These are phyloP conservation scores for Pholiota adiposa DNA, from an alignment of 1,284 basidiomycete species.

Conservation along the genomic window DNA sequence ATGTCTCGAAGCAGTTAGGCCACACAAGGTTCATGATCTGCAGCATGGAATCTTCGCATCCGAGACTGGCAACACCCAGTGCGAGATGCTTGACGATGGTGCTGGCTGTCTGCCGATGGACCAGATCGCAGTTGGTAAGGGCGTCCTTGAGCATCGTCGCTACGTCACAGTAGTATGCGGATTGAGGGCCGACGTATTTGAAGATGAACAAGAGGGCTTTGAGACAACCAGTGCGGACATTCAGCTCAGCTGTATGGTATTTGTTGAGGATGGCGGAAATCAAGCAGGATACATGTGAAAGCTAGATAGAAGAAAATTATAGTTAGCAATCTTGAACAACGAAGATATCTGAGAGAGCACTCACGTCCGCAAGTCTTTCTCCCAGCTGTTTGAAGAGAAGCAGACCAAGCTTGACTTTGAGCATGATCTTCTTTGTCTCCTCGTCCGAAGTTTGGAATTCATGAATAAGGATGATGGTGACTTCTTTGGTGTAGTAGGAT, in stretches of 20 bases:
- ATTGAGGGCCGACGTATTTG: conserved; percentile 99
- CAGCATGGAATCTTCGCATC: conserved; percentile 97
- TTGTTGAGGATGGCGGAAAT: conserved; percentile 99
- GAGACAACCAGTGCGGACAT: conserved; percentile 98
- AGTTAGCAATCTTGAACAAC: conserved; percentile 22
- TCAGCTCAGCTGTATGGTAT: conserved; percentile 97
- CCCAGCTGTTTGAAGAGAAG: conserved; percentile 99
- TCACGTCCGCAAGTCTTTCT: conserved; percentile 95
- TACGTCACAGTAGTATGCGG: conserved; percentile 97
- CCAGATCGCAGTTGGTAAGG: conserved; percentile 96
- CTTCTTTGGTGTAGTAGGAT: conserved; percentile 97
- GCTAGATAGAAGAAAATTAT: conserved; percentile 48
- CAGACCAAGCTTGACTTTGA: conserved; percentile 97
- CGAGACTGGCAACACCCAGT: conserved; percentile 94
- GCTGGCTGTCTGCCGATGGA: conserved; percentile 97
- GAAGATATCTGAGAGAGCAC: conserved; percentile 45
- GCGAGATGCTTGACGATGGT: conserved; percentile 99
- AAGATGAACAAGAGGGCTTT: conserved; percentile 99
- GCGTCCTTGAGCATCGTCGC: conserved; percentile 98
- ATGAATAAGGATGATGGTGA: conserved; percentile 96
- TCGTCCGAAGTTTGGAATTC: conserved; percentile 99
- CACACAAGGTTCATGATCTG: conserved; percentile 98
- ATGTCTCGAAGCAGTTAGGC: conserved; percentile 99
- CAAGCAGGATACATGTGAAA: conserved; percentile 99
- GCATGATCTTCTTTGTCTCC: conserved; percentile 99